These are phyloP conservation scores for Asterophora parasitica DNA, from an alignment of 768 basidiomycete genomes.

Conservation along the genomic window DNA sequence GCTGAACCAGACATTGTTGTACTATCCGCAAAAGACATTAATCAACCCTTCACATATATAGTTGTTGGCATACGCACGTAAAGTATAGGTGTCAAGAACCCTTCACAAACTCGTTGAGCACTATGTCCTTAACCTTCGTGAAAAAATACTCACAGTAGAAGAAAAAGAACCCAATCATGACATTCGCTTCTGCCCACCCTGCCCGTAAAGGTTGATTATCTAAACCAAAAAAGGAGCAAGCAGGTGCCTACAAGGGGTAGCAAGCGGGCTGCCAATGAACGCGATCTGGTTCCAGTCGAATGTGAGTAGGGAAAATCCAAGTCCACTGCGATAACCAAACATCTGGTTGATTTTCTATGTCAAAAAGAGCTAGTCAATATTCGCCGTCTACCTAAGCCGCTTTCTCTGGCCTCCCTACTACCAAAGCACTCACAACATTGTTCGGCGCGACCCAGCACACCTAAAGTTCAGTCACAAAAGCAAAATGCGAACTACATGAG, in stretches of 20 bases:
- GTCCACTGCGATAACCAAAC: slow-evolving; percentile 50
- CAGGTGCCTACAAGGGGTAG: slow-evolving; percentile 40
- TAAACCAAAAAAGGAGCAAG: slow-evolving; percentile 3
- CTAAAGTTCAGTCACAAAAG: slow-evolving; percentile 25
- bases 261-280: slow-evolving; percentile 55
- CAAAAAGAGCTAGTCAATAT: too few species aligned
- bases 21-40: slow-evolving; percentile 25
- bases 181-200: slow-evolving; percentile 78
- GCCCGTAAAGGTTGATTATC: background rate
- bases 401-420: too few species aligned
- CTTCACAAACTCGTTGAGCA: slow-evolving; percentile 17
- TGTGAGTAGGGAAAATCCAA: slow-evolving; percentile 49
- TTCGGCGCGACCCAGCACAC: slow-evolving; percentile 63
- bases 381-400: too few species aligned
- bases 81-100: slow-evolving; percentile 46
- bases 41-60: slow-evolving; percentile 1
- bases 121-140: too few species aligned
- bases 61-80: slow-evolving; percentile 29
- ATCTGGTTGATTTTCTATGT: slow-evolving; percentile 50
- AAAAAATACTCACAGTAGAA: slow-evolving; percentile 51
- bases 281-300: slow-evolving; percentile 69
- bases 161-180: slow-evolving; percentile 55
- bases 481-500: slow-evolving; percentile 6
- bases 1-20: slow-evolving; percentile 51
- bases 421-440: slow-evolving; percentile 46